These are phyloP conservation scores for Glaciozyma antarctica DNA, from an alignment of 768 basidiomycete genomes.

Conservation along the genomic window DNA sequence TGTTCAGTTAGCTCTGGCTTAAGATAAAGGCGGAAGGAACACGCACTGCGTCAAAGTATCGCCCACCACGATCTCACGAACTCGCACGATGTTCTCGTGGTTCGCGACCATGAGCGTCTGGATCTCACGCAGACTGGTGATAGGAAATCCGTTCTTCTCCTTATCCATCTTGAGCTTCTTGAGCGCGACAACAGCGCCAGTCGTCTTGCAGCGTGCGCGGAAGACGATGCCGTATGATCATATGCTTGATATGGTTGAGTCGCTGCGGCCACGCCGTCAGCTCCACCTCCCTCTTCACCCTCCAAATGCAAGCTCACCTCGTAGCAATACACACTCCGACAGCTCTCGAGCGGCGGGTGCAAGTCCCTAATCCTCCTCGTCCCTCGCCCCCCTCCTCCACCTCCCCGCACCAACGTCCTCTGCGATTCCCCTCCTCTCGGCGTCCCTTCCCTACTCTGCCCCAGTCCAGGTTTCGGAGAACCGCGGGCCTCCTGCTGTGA, in stretches of 20 bases:
- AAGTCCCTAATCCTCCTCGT: conserved; percentile 14
- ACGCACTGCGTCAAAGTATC: conserved; percentile 98
- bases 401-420: background rate
- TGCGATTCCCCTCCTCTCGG: background rate
- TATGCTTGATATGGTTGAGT: conserved; percentile 95
- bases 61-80: conserved; percentile 94
- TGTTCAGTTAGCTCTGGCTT: background rate
- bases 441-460: background rate
- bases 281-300: background rate
- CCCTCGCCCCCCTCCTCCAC: background rate
- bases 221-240: conserved; percentile 97
- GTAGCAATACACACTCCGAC: conserved; percentile 27
- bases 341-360: conserved; percentile 27
- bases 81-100: conserved; percentile 84
- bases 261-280: conserved; percentile 4
- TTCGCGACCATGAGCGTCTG: conserved; percentile 80
- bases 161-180: conserved; percentile 98
- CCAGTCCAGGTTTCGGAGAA: background rate
- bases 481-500: background rate
- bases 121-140: conserved; percentile 87
- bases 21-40: conserved; percentile 18
- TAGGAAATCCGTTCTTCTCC: conserved; percentile 97
- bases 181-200: conserved; percentile 88
- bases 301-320: conserved; percentile 17
- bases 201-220: conserved; percentile 86